Percentiles rank a stretch among this genome's conserved stretches.
These are phyloP conservation scores for Vigna angularis DNA, from an alignment of 306 rosid genomes.

Conservation along the genomic window DNA sequence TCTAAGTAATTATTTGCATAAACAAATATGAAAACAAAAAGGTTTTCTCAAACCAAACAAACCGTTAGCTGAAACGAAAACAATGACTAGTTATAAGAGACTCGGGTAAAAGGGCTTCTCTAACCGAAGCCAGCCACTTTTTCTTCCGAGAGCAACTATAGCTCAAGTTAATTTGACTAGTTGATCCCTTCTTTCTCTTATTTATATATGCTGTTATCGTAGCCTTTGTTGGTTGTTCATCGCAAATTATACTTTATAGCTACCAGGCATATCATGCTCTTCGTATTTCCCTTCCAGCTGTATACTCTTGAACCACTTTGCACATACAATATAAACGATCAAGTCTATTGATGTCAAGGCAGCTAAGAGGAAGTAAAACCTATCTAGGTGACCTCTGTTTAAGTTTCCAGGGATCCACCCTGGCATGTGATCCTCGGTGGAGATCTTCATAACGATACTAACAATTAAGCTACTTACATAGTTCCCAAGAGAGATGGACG, in stretches of 20 bases:
- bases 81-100: conserved; percentile 45
- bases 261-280: conserved; percentile 50
- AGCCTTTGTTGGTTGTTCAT: conserved; percentile 37
- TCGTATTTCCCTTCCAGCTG: conserved; percentile 65
- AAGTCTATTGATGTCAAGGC: conserved; percentile 58
- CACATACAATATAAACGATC: conserved; percentile 53
- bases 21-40: not conserved
- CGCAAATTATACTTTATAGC: conserved; percentile 61
- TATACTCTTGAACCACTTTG: conserved; percentile 62
- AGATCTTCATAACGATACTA: conserved; percentile 60
- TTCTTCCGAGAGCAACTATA: conserved; percentile 26
- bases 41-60: conserved; percentile 16
- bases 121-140: conserved; percentile 7
- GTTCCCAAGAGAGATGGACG: conserved; percentile 76
- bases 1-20: not conserved
- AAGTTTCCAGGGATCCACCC: conserved; percentile 80
- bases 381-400: conserved; percentile 68
- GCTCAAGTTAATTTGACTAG: conserved; percentile 38
- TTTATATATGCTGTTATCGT: conserved; percentile 53
- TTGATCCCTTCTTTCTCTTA: conserved; percentile 57
- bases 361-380: conserved; percentile 77
- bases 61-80: conserved; percentile 18
- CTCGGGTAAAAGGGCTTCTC: conserved; percentile 46
- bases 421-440: conserved; percentile 55
- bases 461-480: conserved; percentile 69